phyloP scores from a whole-genome alignment of 768 basidiomycete genomes.

The Xerocomus brunneocitrinus region DNA sequence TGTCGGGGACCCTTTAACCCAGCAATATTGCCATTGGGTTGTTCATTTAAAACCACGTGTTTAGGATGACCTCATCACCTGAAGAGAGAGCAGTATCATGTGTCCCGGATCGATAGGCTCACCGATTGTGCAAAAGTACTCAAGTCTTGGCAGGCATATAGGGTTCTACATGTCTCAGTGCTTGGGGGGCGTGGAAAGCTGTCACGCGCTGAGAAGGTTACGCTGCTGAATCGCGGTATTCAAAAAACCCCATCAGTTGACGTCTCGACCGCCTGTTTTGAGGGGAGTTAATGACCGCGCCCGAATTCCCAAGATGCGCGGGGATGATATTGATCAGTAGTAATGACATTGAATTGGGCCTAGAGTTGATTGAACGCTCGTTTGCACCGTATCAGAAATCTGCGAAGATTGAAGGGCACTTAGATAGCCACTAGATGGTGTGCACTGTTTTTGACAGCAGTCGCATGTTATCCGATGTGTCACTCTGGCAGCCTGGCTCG shows the following conservation, averaged over 20 bases:
- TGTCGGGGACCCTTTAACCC: background rate
- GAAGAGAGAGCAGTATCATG: background rate
- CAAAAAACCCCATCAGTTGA: background rate
- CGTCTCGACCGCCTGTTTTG: background rate
- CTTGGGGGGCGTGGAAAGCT: background rate
- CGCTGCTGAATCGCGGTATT: slow-evolving; percentile 2
- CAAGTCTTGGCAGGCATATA: background rate
- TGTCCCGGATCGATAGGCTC: background rate
- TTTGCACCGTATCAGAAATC: slow-evolving; percentile 2
- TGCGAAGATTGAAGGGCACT: slow-evolving; percentile 4
- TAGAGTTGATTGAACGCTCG: background rate
- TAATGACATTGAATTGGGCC: background rate
- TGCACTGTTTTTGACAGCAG: background rate
- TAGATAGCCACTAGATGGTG: background rate
- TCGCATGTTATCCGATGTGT: background rate
- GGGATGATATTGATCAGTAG: background rate
- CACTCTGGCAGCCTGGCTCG: background rate
- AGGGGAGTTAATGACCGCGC: slow-evolving; percentile 7
- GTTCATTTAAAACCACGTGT: slow-evolving; percentile 2
- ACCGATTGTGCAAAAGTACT: background rate
- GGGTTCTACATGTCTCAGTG: background rate
- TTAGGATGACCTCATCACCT: background rate
- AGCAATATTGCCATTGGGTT: background rate
- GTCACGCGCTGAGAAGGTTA: background rate
- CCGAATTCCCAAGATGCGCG: background rate